These are phyloP conservation scores for Penicillium sp. DNA, from an alignment of 2,329 filamentous ascomycete genomes.

Conservation along the genomic window DNA sequence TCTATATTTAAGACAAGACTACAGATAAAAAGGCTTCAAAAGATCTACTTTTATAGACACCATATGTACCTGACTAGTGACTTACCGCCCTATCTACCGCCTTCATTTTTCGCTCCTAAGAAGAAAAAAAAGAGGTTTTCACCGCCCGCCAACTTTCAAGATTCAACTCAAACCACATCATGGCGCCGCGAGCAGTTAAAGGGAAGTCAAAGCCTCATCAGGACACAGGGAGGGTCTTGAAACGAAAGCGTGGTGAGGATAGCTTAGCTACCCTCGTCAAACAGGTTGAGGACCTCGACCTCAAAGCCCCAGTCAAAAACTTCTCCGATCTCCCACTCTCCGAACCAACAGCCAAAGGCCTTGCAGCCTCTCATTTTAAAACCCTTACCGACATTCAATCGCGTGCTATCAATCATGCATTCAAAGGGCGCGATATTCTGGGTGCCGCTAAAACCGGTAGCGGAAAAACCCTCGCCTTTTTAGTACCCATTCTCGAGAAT, in stretches of 20 bases:
- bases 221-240: conserved; percentile 35
- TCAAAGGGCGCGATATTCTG: conserved; percentile 84
- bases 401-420: conserved; percentile 79
- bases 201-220: conserved; percentile 27
- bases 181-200: conserved; percentile 33
- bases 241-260: conserved; percentile 48
- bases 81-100: conserved; percentile 4
- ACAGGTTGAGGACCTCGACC: conserved; percentile 46
- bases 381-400: conserved; percentile 88
- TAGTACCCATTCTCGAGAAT: conserved; percentile 88
- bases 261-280: conserved; percentile 43
- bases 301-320: conserved; percentile 55
- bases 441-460: conserved; percentile 94
- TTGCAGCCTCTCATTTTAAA: conserved; percentile 85
- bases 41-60: background rate
- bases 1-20: no score
- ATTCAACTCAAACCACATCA: conserved; percentile 20
- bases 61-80: background rate
- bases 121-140: conserved; percentile 19
- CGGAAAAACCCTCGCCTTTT: conserved; percentile 91
- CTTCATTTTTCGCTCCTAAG: background rate
- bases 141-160: conserved; percentile 5
- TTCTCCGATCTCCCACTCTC: conserved; percentile 88
- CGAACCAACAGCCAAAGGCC: conserved; percentile 70
- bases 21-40: background rate